A percentile compares a stretch with the other conserved stretches of the same genome.
These are phyloP conservation scores for Aureobasidium namibiae DNA, from an alignment of 2,329 filamentous ascomycete species.

Conservation along the genomic window DNA sequence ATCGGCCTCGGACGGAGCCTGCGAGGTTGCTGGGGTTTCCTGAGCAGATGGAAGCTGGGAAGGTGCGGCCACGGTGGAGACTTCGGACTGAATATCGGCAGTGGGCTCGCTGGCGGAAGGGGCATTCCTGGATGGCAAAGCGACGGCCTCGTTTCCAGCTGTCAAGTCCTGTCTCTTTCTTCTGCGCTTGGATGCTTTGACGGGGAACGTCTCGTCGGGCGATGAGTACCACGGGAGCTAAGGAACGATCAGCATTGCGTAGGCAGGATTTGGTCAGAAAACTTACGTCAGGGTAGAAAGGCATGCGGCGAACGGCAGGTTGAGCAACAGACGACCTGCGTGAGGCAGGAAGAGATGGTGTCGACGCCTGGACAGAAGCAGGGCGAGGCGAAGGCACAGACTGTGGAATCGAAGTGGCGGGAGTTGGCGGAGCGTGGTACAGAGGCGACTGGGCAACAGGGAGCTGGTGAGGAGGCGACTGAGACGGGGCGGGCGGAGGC, in stretches of 20 bases:
- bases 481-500: constrained; percentile 14
- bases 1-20: constrained; percentile 49
- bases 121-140: constrained; percentile 42
- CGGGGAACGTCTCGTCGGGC: constrained; percentile 45
- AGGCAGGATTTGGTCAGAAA: neutral
- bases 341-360: constrained; percentile 23
- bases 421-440: constrained; percentile 11
- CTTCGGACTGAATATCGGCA: constrained; percentile 30
- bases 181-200: constrained; percentile 40
- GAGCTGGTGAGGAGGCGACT: constrained; percentile 10
- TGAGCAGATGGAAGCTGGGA: constrained; percentile 22
- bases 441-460: constrained; percentile 8
- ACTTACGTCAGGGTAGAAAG: constrained; percentile 44
- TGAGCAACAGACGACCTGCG: constrained; percentile 19
- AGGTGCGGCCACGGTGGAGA: constrained; percentile 35
- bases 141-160: constrained; percentile 30
- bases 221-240: constrained; percentile 55
- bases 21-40: constrained; percentile 51
- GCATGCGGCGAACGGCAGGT: constrained; percentile 26
- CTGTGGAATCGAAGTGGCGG: constrained; percentile 29
- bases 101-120: constrained; percentile 20
- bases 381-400: constrained; percentile 22
- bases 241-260: neutral
- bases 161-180: constrained; percentile 32
- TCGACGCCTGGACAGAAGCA: constrained; percentile 26